Evolutionary conservation across 2,329 filamentous ascomycete genomes (phyloP).

Genomic region (Aspergillus sergii): DNA sequence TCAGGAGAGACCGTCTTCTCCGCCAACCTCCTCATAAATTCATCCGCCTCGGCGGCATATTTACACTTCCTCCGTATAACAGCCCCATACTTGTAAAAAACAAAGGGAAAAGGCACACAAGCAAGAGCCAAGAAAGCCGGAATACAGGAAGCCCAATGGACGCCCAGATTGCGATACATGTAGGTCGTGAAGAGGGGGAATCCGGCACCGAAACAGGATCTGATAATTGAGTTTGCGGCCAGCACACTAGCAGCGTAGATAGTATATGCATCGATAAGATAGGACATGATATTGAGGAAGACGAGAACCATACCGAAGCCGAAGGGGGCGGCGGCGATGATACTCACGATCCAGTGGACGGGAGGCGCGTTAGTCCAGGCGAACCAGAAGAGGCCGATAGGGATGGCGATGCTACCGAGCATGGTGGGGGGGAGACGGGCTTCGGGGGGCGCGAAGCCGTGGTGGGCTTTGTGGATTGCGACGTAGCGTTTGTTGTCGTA

Average conservation of each 20-base stretch:
- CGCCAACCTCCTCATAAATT: constrained; percentile 31
- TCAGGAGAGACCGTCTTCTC: constrained; percentile 11
- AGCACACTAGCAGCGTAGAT: constrained; percentile 40
- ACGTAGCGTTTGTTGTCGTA: constrained; percentile 32
- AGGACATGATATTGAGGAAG: constrained; percentile 37
- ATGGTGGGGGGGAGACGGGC: constrained; percentile 31
- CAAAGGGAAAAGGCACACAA: constrained; percentile 39
- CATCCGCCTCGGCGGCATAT: constrained; percentile 36
- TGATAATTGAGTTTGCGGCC: constrained; percentile 45
- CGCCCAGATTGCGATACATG: constrained; percentile 44
- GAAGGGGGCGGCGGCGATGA: constrained; percentile 33
- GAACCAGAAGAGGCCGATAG: constrained; percentile 36
- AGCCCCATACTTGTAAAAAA: constrained; percentile 42
- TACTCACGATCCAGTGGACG: constrained; percentile 36
- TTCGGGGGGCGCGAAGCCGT: constrained; percentile 28
- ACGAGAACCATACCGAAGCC: constrained; percentile 39
- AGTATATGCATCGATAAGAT: constrained; percentile 41
- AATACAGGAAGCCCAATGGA: constrained; percentile 45
- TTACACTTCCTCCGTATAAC: constrained; percentile 38
- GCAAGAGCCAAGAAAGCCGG: constrained; percentile 42
- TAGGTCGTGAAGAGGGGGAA: constrained; percentile 47
- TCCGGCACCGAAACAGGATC: constrained; percentile 44
- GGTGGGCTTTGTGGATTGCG: constrained; percentile 18
- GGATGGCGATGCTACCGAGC: constrained; percentile 29
- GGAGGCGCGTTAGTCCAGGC: constrained; percentile 37